Base-by-base conservation (phyloP, 306 rosid species). In the Vigna hirtella region DNA sequence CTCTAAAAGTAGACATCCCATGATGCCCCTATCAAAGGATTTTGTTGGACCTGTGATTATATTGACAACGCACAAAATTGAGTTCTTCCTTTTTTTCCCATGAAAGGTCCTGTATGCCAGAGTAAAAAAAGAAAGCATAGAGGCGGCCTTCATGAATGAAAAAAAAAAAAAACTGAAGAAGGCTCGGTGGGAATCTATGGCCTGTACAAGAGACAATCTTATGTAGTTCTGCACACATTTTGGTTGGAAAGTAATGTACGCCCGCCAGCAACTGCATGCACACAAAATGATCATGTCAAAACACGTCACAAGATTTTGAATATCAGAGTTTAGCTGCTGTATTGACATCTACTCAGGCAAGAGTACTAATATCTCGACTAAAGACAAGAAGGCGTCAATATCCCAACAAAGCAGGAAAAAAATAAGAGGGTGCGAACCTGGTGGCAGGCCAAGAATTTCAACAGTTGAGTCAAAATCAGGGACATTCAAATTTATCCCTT, bases 1-100 rank as follows among this genome's bases (percentile, higher is more conserved):
- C 89, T 88, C 87, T 86, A 88, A 90, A 91, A 92, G 86, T 76
- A 83, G 91, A 83, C 97, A 86, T 73, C 84, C 84, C 79, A 75
- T 74, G 57, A 53, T 59, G 82, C 83, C 80, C 81, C 70, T 36
- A 71, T 24, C 49, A 81, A 83, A 79, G 81, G 72, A 63, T 78
- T 72, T 49, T 26, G 74, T 71, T 69, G 77, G 77, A 84, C 78
- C 81, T 70, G 86, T 49, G 72, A 68, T 52, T 67, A 79, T 85
- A 76, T 78, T 85, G 71, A 83, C 81, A 85, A 58, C 48, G 59
- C 63, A 82, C 82, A 79, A 81, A 88, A 67, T 26, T 68, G 65
- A 81, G 74, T 76, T 76, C 73, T 75, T 55, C 77, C 83, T 28
- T 28, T 36, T 26, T 42, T 77, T 59, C 86, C 83, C 86, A 58